Conservation (phyloP, 495 filamentous ascomycete species). For the Neurospora sublineolata region DNA sequence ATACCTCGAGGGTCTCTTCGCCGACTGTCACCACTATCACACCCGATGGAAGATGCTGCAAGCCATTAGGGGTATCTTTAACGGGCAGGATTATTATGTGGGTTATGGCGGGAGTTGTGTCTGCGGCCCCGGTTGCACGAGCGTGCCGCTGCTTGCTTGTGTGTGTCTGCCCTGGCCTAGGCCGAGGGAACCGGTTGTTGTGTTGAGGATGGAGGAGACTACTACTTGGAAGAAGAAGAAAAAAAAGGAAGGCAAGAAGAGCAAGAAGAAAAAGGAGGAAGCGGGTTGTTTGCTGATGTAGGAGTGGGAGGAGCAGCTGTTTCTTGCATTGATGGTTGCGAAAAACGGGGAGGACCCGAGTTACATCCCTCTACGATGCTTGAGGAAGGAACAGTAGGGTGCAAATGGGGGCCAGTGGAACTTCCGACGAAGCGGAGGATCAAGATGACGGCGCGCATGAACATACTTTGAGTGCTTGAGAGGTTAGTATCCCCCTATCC, state of each 20-base stretch:
- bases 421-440: background rate
- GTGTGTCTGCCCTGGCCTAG: background rate
- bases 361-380: background rate
- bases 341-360: background rate
- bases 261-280: background rate
- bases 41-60: background rate
- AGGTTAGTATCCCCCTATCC: background rate
- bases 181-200: background rate
- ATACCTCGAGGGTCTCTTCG: background rate
- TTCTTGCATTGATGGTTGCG: background rate
- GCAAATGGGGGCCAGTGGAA: too few species aligned
- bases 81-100: background rate
- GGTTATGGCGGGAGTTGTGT: background rate
- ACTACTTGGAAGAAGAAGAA: background rate
- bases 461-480: background rate
- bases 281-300: background rate
- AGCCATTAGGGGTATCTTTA: background rate
- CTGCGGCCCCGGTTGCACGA: background rate
- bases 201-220: background rate
- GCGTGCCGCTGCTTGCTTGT: background rate
- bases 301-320: background rate
- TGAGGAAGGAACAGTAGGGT: background rate
- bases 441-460: background rate
- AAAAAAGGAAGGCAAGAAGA: background rate
- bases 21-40: background rate